Evolutionary conservation across 78 protist species (phyloP), one percentile per base, ranked within the genome.

Genomic region (Protostelium mycophagum): DNA sequence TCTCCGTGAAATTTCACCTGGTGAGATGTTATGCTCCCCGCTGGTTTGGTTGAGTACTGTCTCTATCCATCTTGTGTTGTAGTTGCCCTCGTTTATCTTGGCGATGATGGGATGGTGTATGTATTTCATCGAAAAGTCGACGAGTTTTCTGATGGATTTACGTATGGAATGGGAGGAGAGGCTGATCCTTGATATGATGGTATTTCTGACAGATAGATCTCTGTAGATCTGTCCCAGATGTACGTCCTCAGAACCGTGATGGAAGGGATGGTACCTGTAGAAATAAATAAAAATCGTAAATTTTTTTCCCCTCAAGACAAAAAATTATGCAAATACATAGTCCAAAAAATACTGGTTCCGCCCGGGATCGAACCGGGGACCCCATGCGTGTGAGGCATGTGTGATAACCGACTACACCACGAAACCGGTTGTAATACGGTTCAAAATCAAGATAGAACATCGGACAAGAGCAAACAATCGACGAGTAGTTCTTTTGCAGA

Each of bases 331-430:
- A n/a, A n/a, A n/a, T n/a, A n/a, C n/a, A n/a, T n/a, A n/a, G n/a
- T n/a, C n/a, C n/a, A n/a, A n/a, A n/a, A n/a, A n/a, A n/a, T n/a
- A n/a, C n/a, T 51, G 73, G 73, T 51, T 51, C 73, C 73, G 73
- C 73, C 73, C 73, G 73, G 73, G 73, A 87, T 87, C 88, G 88
- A 87, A 87, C 88, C 88, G 85, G 88, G 35, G 88, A 87, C 88
- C 88, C 88, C 35, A 29, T 51, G 85, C 88, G 88, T 87, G 88
- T 87, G 9, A 87, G 63, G 88, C 85, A 51, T 35, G 35, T 87
- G 88, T 87, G 88, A 87, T 87, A 87, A 87, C 88, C 88, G 88
- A 87, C 88, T 87, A 87, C 88, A 87, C 88, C 88, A 87, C 73
- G 73, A 51, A 51, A 51, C 73, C 73, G n/a, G n/a, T n/a, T n/a